Percentiles rank a stretch among this genome's conserved stretches.
These are phyloP conservation scores for Boletus reticuloceps DNA, from an alignment of 768 basidiomycete species.

Conservation along the genomic window DNA sequence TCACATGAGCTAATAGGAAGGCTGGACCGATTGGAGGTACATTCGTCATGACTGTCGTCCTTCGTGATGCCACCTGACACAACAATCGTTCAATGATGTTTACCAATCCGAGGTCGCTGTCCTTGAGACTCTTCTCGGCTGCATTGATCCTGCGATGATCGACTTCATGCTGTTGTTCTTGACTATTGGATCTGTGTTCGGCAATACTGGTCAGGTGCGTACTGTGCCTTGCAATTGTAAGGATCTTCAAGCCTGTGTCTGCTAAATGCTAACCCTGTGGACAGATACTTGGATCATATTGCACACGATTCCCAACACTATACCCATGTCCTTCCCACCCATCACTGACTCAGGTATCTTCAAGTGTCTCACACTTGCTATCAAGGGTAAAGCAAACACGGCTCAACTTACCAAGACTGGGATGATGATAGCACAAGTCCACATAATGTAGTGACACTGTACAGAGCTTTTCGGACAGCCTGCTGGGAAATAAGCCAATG, in stretches of 20 bases:
- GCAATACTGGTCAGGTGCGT: slow-evolving; percentile 25
- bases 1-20: slow-evolving; percentile 17
- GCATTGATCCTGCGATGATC: slow-evolving; percentile 15
- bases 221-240: slow-evolving; percentile 22
- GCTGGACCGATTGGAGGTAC: slow-evolving; percentile 30
- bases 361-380: slow-evolving; percentile 28
- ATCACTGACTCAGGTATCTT: slow-evolving; percentile 34
- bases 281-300: slow-evolving; percentile 32
- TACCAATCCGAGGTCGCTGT: slow-evolving; percentile 23
- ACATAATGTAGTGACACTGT: too few relatives aligned
- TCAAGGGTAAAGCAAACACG: slow-evolving; percentile 28
- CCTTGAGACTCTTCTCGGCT: slow-evolving; percentile 14
- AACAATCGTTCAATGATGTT: slow-evolving; percentile 29
- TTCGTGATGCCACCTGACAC: slow-evolving; percentile 33
- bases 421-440: slow-evolving; percentile 31
- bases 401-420: slow-evolving; percentile 29
- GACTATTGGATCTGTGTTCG: slow-evolving; percentile 34
- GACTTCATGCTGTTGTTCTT: slow-evolving; percentile 36
- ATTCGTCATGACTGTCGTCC: slow-evolving; percentile 35
- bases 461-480: too few relatives aligned
- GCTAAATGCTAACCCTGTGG: neutral
- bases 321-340: slow-evolving; percentile 34
- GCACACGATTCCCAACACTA: slow-evolving; percentile 30
- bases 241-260: neutral
- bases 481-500: too few relatives aligned